Conservation (phyloP, 441 rosid species). For the Rhodomyrtus psidioides region DNA sequence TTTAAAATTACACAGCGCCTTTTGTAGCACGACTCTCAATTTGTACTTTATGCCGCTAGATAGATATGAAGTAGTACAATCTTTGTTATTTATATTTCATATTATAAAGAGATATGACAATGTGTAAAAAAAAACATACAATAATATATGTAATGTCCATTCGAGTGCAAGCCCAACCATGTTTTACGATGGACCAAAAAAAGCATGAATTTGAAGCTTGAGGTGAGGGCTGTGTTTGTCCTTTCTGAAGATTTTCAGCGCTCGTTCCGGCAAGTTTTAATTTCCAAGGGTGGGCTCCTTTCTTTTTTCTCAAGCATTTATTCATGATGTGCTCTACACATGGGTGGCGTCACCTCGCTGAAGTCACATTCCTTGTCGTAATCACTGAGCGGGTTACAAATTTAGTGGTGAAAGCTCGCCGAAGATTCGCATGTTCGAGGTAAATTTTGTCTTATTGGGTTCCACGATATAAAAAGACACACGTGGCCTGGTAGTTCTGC, state of each 20-base stretch:
- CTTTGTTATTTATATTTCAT: too few relatives aligned
- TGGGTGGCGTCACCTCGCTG: background rate
- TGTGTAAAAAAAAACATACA: background rate
- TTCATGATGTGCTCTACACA: background rate
- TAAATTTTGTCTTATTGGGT: background rate
- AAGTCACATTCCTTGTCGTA: background rate
- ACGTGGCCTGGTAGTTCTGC: background rate
- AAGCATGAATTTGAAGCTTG: background rate
- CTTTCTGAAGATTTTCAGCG: background rate
- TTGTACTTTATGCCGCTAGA: background rate
- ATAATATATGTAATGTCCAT: background rate
- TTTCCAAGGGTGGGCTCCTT: background rate
- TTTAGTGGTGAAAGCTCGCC: background rate
- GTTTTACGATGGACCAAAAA: too few relatives aligned
- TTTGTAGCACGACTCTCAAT: background rate
- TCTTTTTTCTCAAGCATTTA: background rate
- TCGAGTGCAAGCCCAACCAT: background rate
- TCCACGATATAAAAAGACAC: too few relatives aligned
- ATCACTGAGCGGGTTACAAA: background rate
- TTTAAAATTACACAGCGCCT: background rate
- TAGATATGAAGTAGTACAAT: background rate
- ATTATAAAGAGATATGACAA: too few relatives aligned
- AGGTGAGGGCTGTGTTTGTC: background rate
- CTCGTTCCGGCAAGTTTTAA: background rate
- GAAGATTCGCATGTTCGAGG: background rate